phyloP scores from a whole-genome alignment of 2,329 filamentous ascomycete species.

The Aspergillus novofumigatus region DNA sequence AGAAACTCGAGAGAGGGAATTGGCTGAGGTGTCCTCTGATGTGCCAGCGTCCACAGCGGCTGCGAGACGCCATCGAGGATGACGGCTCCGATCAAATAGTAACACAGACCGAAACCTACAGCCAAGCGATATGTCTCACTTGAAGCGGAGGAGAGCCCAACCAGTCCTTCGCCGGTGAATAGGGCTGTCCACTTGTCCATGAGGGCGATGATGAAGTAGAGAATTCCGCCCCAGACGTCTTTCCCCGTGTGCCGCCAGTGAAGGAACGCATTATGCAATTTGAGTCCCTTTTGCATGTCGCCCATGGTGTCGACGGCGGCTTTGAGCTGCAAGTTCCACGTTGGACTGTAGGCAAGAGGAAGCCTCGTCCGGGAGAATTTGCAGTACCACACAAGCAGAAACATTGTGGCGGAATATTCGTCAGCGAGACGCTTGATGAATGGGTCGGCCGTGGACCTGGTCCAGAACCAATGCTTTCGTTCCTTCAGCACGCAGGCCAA shows the following conservation, averaged over 20 bases:
- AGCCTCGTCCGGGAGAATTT: slow-evolving; percentile 43
- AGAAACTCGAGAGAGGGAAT: slow-evolving; percentile 44
- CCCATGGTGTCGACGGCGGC: slow-evolving; percentile 51
- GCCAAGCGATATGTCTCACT: slow-evolving; percentile 42
- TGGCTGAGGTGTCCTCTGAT: slow-evolving; percentile 41
- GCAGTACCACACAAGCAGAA: slow-evolving; percentile 53
- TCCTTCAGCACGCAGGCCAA: slow-evolving; percentile 43
- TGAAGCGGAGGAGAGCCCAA: slow-evolving; percentile 36
- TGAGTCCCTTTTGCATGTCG: slow-evolving; percentile 53
- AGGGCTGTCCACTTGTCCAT: slow-evolving; percentile 54
- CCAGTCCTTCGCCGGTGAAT: slow-evolving; percentile 41
- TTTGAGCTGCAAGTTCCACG: slow-evolving; percentile 55
- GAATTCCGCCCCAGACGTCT: slow-evolving; percentile 51
- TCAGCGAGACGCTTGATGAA: slow-evolving; percentile 47
- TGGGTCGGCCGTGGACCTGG: slow-evolving; percentile 39
- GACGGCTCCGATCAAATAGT: slow-evolving; percentile 56
- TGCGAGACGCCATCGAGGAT: slow-evolving; percentile 54
- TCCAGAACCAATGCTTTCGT: slow-evolving; percentile 39
- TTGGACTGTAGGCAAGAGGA: slow-evolving; percentile 53
- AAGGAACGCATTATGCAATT: slow-evolving; percentile 54
- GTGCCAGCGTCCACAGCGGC: slow-evolving; percentile 39
- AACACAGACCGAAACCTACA: slow-evolving; percentile 53
- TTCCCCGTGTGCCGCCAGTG: slow-evolving; percentile 55
- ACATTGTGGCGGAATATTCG: slow-evolving; percentile 48
- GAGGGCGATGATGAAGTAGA: slow-evolving; percentile 53